Evolutionary conservation across 2,329 filamentous ascomycete genomes (phyloP).

Genomic region (Trichoderma aggressivum): DNA sequence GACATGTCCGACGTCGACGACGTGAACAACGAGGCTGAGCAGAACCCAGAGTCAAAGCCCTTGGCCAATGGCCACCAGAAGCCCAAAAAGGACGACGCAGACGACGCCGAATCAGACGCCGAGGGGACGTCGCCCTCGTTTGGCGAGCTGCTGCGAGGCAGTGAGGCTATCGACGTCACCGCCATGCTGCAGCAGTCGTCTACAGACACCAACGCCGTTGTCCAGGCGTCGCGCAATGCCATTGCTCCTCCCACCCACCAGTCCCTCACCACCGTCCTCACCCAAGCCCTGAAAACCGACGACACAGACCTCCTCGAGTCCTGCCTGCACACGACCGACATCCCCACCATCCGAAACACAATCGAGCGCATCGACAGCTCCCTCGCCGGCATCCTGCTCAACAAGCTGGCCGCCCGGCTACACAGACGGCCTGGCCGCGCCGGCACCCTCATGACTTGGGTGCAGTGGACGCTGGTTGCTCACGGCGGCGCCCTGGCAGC

Average conservation of each 20-base stretch:
- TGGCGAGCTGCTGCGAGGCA: slow-evolving; percentile 76
- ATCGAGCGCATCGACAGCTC: slow-evolving; percentile 86
- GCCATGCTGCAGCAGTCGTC: slow-evolving; percentile 48
- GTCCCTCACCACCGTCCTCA: slow-evolving; percentile 87
- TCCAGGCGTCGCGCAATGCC: slow-evolving; percentile 44
- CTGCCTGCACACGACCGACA: slow-evolving; percentile 78
- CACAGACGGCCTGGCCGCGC: slow-evolving; percentile 85
- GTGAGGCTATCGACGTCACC: slow-evolving; percentile 73
- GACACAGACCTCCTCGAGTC: slow-evolving; percentile 87
- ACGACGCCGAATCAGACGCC: slow-evolving; percentile 41
- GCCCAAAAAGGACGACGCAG: slow-evolving; percentile 26
- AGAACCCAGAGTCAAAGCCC: slow-evolving; percentile 17
- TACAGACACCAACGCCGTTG: slow-evolving; percentile 28
- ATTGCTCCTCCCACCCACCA: slow-evolving; percentile 66
- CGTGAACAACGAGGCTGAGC: slow-evolving; percentile 22
- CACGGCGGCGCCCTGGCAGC: slow-evolving; percentile 89
- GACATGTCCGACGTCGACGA: slow-evolving; percentile 46
- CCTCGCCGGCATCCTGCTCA: slow-evolving; percentile 74
- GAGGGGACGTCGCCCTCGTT: slow-evolving; percentile 66
- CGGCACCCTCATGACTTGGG: slow-evolving; percentile 88
- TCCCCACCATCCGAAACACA: slow-evolving; percentile 76
- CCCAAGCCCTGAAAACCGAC: slow-evolving; percentile 89
- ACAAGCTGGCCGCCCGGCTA: slow-evolving; percentile 81
- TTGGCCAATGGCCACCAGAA: slow-evolving; percentile 28
- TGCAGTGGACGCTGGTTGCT: slow-evolving; percentile 89